Percentiles rank a stretch among this genome's conserved stretches.
phyloP scores from a whole-genome alignment of 345 rosid species.

The Adansonia digitata region DNA sequence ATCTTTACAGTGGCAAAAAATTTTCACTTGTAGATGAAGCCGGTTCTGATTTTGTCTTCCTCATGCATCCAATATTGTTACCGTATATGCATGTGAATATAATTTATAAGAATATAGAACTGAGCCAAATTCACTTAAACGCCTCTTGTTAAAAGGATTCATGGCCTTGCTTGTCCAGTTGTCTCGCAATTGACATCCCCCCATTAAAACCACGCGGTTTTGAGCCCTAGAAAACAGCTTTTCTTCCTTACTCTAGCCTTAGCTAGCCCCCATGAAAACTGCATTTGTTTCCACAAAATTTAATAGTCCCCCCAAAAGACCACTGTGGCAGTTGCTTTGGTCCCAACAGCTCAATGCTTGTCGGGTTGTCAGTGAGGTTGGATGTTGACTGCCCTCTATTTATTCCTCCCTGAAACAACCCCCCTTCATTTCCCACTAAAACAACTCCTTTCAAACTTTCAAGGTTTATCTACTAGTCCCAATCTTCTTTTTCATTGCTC shows the following conservation, averaged over 20 bases:
- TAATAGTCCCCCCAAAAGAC: not conserved
- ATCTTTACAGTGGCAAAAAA: not conserved
- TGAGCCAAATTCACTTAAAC: not conserved
- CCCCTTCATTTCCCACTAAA: slow-evolving; percentile 25
- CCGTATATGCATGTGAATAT: not conserved
- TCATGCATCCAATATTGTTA: slow-evolving; percentile 1
- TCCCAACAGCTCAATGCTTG: slow-evolving; percentile 20
- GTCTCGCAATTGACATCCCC: not conserved
- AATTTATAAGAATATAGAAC: not conserved
- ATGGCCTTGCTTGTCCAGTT: not conserved
- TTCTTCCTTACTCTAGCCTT: not conserved
- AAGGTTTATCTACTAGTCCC: slow-evolving; percentile 18
- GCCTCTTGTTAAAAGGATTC: slow-evolving; percentile 1
- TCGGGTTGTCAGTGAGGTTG: slow-evolving; percentile 15
- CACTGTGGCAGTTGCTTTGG: slow-evolving; percentile 18
- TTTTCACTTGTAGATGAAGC: not conserved
- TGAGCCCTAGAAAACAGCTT: slow-evolving; percentile 7
- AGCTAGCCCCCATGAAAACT: slow-evolving; percentile 8
- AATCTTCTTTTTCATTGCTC: not conserved
- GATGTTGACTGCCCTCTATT: slow-evolving; percentile 45
- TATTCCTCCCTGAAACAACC: slow-evolving; percentile 21
- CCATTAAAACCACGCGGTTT: slow-evolving; percentile 26
- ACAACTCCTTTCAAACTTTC: slow-evolving; percentile 27
- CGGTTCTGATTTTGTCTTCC: not conserved
- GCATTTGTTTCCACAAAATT: slow-evolving; percentile 9